Evolutionary conservation across 2,329 filamentous ascomycete species (phyloP), one percentile per base, ranked within the genome.

Genomic region (Monosporascus sp.): DNA sequence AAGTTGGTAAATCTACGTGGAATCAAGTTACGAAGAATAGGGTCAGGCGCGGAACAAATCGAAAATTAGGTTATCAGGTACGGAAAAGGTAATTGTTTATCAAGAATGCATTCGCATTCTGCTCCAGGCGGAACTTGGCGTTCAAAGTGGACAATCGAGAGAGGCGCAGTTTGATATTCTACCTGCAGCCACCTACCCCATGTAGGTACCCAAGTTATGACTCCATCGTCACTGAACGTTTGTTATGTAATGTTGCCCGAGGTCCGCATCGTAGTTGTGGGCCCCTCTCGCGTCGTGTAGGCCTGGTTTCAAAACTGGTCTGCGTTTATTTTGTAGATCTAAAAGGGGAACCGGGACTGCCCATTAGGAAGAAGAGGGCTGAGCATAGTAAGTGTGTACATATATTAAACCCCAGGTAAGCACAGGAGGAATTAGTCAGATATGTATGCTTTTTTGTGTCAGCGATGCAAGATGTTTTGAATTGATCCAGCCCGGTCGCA

Each of bases 271-370:
- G 24, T 27, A 53, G 27, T 34, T 45, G 60, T 61, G 61, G 62
- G 53, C 59, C 56, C 14, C 7, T 43, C 45, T 61, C 58, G 60
- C 60, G 61, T 67, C 59, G 65, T 56, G 55, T 58, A 56, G 61
- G 56, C 59, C 58, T 58, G 56, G 52, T 52, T 54, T 54, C 57
- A 53, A 45, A 59, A 22, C 51, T 56, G 53, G 54, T 34, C 54
- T 38, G 51, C 49, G 48, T 51, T 43, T 51, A 45, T 53, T 34
- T 50, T 27, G 48, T 43, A 50, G 48, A 50, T 31, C 37, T 43
- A 24, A 44, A 31, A 17, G 20, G 16, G 37, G 16, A n/a, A 46
- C 43, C 8, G 22, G 43, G 43, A 46, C 43, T 26, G 43, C 24
- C 24, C 4, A 46, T 34, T 14, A 14, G 4, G 31, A 34, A 5